These are phyloP conservation scores for Paecilomyces variotii DNA, from an alignment of 2,329 filamentous ascomycete genomes.

Conservation along the genomic window DNA sequence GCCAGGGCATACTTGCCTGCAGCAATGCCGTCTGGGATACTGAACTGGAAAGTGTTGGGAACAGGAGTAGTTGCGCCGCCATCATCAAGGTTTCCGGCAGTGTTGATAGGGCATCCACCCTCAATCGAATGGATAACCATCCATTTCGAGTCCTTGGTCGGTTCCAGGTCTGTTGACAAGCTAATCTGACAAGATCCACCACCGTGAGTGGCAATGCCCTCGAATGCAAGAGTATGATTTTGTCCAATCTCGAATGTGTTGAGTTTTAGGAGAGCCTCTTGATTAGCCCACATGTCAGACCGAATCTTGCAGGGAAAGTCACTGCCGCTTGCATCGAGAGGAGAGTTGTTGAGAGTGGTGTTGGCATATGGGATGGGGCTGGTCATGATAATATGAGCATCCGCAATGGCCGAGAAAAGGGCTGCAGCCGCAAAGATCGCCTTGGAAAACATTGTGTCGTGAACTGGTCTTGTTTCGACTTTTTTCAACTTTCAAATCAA, in stretches of 20 bases:
- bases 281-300: constrained; percentile 23
- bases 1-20: constrained; percentile 72
- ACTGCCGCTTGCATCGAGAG: constrained; percentile 51
- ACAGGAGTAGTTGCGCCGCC: constrained; percentile 37
- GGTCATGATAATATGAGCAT: constrained; percentile 69
- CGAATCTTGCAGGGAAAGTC: constrained; percentile 79
- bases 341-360: constrained; percentile 50
- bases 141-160: constrained; percentile 62
- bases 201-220: constrained; percentile 70
- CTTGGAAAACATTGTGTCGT: constrained; percentile 24
- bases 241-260: constrained; percentile 61
- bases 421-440: constrained; percentile 30
- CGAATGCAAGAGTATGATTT: constrained; percentile 54
- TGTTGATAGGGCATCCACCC: constrained; percentile 72
- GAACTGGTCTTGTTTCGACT: background rate
- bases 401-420: constrained; percentile 47
- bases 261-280: constrained; percentile 38
- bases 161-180: constrained; percentile 82
- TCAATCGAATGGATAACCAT: constrained; percentile 85
- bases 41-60: constrained; percentile 58
- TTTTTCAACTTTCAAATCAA: constrained; percentile 13
- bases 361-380: constrained; percentile 57
- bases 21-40: constrained; percentile 62
- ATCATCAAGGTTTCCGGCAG: constrained; percentile 48
- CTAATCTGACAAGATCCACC: constrained; percentile 89